A percentile compares a stretch with the other conserved stretches of the same genome.
These are phyloP conservation scores for Vitis riparia DNA, from an alignment of 164 flowering plant genomes.

Conservation along the genomic window DNA sequence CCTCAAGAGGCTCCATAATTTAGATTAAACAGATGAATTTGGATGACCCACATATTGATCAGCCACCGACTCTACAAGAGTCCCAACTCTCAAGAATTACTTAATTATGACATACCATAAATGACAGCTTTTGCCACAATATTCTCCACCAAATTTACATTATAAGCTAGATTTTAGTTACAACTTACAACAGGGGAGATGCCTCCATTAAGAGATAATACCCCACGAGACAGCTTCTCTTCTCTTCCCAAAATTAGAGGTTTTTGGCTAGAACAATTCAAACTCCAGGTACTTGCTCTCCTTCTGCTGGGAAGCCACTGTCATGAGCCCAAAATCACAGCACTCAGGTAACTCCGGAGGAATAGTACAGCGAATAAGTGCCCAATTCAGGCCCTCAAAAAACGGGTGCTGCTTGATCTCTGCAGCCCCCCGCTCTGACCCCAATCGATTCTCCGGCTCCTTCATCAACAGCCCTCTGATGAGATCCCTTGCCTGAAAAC, in stretches of 20 bases:
- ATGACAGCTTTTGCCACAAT: constrained; percentile 1
- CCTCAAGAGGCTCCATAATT: too few relatives aligned
- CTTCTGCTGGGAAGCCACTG: constrained; percentile 14
- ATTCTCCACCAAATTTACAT: constrained; percentile 23
- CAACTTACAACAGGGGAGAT: constrained; percentile 22
- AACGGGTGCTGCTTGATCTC: constrained; percentile 68
- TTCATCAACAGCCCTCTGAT: constrained; percentile 56
- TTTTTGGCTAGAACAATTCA: constrained; percentile 44
- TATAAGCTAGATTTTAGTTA: constrained; percentile 13
- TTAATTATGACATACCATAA: neutral
- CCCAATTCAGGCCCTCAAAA: constrained; percentile 73
- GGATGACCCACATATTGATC: too few relatives aligned
- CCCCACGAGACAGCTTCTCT: neutral
- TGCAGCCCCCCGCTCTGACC: constrained; percentile 61
- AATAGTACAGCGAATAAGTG: constrained; percentile 56
- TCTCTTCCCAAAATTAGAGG: constrained; percentile 6
- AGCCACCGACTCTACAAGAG: too few relatives aligned
- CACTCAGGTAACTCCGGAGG: constrained; percentile 61
- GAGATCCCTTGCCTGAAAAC: constrained; percentile 63
- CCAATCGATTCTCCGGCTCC: constrained; percentile 61
- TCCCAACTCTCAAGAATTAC: too few relatives aligned
- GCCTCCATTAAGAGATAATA: too few relatives aligned
- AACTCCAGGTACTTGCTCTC: constrained; percentile 44
- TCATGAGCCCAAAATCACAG: constrained; percentile 24
- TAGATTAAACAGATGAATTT: too few relatives aligned